Base-by-base conservation (phyloP, 768 basidiomycete species). In the Phylloporus scabripes region DNA sequence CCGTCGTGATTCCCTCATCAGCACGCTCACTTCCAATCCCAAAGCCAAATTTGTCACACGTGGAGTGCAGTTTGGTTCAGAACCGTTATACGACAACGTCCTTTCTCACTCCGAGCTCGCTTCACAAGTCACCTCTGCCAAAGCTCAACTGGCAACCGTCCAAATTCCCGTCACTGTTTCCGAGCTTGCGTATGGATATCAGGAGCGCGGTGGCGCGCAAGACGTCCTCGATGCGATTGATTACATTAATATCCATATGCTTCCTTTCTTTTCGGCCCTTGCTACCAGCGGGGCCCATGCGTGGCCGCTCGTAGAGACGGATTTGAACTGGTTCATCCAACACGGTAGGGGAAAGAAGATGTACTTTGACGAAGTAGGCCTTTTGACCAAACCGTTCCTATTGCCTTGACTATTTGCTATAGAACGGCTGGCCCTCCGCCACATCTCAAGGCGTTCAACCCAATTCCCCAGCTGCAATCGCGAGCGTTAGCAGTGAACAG, bases 361-460 rank as follows among this genome's bases (percentile, higher is more conserved):
- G 61, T 84, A 84, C 58, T 71, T 87, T 32, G 81, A 78, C 56
- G 76, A 89, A 75, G 87, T 80, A 36, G 31, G 72, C 46, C 34
- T 14, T 17, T 18, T 42, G 12, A 37, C 17, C 0, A 15, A 34
- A 37, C 24, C 21, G 6, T 21, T 17, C 0, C 10, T 2, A 7
- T 42, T 38, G 33, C 7, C n/a, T 14, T 60, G 15, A 54, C 23
- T 2, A 8, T 40, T 42, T 26, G 41, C 34, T 2, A n/a, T 18
- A 87, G 86, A 88, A 87, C 60, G 85, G 86, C 33, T 88, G 85
- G 86, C 86, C 87, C 1, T 86, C 84, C 0, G 70, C 71, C 41
- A 82, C 81, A 1, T 87, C 76, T 15, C 31, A 61, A 1, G 71
- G 78, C 8, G 83, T 88, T 10, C 71, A 85, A 51, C 79, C 85